These are phyloP conservation scores for Dioscorea cayenensis DNA, from an alignment of 116 monocot genomes.

Conservation along the genomic window DNA sequence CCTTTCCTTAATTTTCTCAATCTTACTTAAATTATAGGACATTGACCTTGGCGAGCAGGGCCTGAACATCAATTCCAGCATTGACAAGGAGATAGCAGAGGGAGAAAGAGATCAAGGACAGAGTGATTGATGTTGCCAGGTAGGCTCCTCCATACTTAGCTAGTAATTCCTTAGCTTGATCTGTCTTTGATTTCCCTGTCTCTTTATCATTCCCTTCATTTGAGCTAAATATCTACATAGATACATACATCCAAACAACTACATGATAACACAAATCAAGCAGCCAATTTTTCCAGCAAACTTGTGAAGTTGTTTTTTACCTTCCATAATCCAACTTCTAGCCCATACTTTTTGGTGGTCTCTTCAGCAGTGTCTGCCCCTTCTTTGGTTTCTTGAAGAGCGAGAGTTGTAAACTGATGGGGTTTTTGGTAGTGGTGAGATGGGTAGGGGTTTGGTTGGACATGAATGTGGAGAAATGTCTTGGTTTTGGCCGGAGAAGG, in stretches of 20 bases:
- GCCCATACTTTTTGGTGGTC: conserved; percentile 47
- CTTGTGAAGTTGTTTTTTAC: conserved; percentile 6
- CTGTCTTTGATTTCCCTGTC: conserved; percentile 59
- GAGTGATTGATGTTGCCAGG: conserved; percentile 82
- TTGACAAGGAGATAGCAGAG: conserved; percentile 79
- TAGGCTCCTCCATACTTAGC: conserved; percentile 94
- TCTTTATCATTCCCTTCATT: conserved; percentile 23
- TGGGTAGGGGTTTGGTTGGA: background rate
- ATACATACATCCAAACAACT: background rate
- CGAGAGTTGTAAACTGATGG: conserved; percentile 1
- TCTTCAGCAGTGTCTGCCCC: conserved; percentile 30
- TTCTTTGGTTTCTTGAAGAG: conserved; percentile 33
- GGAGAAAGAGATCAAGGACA: conserved; percentile 82
- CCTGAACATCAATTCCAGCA: conserved; percentile 80
- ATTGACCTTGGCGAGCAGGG: conserved; percentile 64
- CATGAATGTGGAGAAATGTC: too few species aligned
- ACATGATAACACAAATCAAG: background rate
- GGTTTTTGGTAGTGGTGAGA: too few species aligned
- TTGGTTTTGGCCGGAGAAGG: too few species aligned
- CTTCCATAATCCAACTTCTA: conserved; percentile 63
- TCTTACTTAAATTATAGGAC: background rate
- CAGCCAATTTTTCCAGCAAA: too few species aligned
- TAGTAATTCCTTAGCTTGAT: conserved; percentile 91
- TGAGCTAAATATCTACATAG: conserved; percentile 67
- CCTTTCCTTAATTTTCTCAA: background rate